Conservation (phyloP, 768 basidiomycete species). For the Phaeotremella skinneri region DNA sequence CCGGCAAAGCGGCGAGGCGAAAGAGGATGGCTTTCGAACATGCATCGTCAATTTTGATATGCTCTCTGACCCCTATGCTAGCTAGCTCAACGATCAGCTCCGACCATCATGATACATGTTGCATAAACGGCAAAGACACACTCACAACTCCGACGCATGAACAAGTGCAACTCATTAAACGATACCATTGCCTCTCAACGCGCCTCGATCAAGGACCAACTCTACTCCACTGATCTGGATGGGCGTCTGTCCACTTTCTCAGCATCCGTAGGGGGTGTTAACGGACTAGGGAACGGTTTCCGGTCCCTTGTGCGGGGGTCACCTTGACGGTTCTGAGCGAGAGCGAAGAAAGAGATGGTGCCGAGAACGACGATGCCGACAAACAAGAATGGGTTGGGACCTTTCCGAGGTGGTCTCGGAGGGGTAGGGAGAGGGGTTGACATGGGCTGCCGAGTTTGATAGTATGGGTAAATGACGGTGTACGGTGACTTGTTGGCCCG, state of each 20-base stretch:
- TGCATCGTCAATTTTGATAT: too few relatives aligned
- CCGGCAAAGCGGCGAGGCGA: too few relatives aligned
- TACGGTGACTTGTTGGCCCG: neutral
- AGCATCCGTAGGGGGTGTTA: conserved; percentile 26
- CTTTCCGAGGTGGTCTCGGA: conserved; percentile 28
- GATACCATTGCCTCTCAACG: too few relatives aligned
- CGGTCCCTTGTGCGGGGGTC: conserved; percentile 18
- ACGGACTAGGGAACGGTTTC: conserved; percentile 28
- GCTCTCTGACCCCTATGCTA: too few relatives aligned
- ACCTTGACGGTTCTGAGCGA: conserved; percentile 28
- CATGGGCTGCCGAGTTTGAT: conserved; percentile 8
- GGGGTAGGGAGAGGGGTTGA: conserved; percentile 4
- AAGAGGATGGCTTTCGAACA: too few relatives aligned
- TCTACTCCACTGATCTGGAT: conserved; percentile 26
- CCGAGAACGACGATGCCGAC: conserved; percentile 33
- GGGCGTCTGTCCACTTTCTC: conserved; percentile 26
- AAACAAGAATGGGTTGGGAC: conserved; percentile 41
- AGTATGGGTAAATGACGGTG: neutral
- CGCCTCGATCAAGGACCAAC: neutral
- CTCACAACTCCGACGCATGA: too few relatives aligned
- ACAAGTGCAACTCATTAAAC: too few relatives aligned
- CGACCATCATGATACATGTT: too few relatives aligned
- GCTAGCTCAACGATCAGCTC: too few relatives aligned
- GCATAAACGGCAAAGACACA: too few relatives aligned
- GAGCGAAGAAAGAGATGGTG: conserved; percentile 30